Conservation (phyloP, 192 early-diverging fungal genomes). For the Diversispora eburnea region DNA sequence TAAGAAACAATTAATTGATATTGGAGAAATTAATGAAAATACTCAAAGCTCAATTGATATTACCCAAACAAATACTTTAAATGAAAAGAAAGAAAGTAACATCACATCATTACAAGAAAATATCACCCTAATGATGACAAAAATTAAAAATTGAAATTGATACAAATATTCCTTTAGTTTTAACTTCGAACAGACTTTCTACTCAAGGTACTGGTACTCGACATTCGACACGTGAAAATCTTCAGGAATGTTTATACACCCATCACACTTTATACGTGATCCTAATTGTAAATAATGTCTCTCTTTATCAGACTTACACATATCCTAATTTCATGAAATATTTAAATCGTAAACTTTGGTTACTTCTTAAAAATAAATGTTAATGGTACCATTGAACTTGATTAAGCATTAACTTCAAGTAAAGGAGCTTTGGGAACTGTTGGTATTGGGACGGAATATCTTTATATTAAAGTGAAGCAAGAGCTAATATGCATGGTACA, state of each 20-base stretch:
- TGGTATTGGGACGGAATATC: too few relatives aligned
- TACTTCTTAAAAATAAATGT: slow-evolving; percentile 39
- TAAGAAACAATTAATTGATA: not conserved
- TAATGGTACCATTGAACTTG: too few relatives aligned
- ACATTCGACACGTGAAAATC: slow-evolving; percentile 1
- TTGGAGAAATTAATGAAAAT: not conserved
- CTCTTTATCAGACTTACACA: slow-evolving; percentile 42
- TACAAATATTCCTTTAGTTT: not conserved
- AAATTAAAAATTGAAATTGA: not conserved
- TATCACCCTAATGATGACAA: not conserved
- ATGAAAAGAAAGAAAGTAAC: not conserved
- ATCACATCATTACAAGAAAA: not conserved
- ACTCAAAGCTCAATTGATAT: not conserved
- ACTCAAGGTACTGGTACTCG: too few relatives aligned
- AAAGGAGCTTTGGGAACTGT: too few relatives aligned
- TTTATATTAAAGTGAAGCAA: too few relatives aligned
- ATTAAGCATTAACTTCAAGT: too few relatives aligned
- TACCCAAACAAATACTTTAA: not conserved
- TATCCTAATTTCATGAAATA: slow-evolving; percentile 43
- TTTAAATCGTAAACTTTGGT: slow-evolving; percentile 39
- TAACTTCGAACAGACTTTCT: not conserved
- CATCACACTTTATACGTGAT: slow-evolving; percentile 9
- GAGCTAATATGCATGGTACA: too few relatives aligned
- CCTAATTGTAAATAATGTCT: slow-evolving; percentile 30
- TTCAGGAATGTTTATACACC: not conserved